A percentile compares a stretch with the other conserved stretches of the same genome.
Conservation (phyloP, 1,139 yeast genomes). For the Taphrina communis region DNA sequence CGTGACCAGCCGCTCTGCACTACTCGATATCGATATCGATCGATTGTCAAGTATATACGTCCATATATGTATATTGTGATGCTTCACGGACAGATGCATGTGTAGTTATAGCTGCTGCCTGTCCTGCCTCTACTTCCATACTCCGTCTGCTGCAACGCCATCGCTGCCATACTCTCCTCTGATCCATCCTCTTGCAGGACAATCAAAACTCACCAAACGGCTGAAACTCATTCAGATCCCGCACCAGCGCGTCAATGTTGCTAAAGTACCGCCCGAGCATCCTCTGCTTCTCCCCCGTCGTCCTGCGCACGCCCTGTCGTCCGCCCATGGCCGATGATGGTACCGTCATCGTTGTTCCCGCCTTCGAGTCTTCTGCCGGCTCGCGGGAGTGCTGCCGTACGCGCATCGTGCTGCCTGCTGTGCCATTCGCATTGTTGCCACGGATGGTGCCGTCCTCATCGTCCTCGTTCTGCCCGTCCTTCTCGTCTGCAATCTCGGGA, state of each 20-base stretch:
- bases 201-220: conserved; percentile 58
- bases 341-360: neutral
- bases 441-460: conserved; percentile 1
- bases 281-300: conserved; percentile 62
- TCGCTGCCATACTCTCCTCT: no score
- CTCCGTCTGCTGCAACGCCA: no score
- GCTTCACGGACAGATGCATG: no score
- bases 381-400: conserved; percentile 19
- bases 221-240: conserved; percentile 56
- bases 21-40: no score
- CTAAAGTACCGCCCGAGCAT: conserved; percentile 59
- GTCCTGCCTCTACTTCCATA: no score
- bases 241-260: conserved; percentile 58
- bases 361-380: conserved; percentile 17
- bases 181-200: no score
- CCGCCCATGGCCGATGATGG: conserved; percentile 44
- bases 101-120: no score
- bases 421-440: neutral
- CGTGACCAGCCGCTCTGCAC: no score
- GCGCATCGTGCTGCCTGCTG: conserved; percentile 1
- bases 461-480: neutral
- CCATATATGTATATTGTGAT: no score
- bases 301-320: conserved; percentile 46
- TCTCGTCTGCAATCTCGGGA: conserved; percentile 59
- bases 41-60: no score